A percentile compares a stretch with the other conserved stretches of the same genome.
Evolutionary conservation across 345 rosid species (phyloP).

Genomic region (Gossypium anomalum): DNA sequence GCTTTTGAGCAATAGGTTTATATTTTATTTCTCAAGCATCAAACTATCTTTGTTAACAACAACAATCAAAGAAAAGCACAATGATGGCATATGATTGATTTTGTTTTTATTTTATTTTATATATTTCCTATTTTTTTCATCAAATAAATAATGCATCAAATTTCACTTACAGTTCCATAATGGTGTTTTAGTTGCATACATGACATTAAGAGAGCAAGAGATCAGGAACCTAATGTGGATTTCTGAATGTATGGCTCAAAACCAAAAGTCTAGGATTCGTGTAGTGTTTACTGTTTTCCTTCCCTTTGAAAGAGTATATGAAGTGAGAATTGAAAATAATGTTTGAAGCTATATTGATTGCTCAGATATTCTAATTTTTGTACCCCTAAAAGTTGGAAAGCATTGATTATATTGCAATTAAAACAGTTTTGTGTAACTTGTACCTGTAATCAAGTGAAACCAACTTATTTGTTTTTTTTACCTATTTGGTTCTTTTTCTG

Average conservation of each 20-base stretch:
- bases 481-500: background rate
- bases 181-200: constrained; percentile 85
- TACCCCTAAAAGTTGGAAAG: background rate
- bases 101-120: no score
- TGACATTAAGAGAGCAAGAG: constrained; percentile 97
- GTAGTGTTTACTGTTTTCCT: background rate
- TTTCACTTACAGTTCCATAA: constrained; percentile 70
- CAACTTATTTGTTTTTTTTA: background rate
- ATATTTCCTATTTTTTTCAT: no score
- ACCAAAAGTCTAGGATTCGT: constrained; percentile 54
- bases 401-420: background rate
- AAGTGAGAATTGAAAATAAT: background rate
- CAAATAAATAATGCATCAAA: background rate
- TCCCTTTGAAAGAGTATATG: background rate
- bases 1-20: no score
- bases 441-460: background rate
- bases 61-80: no score
- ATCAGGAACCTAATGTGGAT: constrained; percentile 97
- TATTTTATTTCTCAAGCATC: no score
- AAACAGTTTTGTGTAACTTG: background rate
- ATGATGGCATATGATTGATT: no score
- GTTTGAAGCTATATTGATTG: background rate
- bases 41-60: no score
- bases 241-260: constrained; percentile 95
- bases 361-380: background rate